A percentile compares a stretch with the other conserved stretches of the same genome.
Conservation (phyloP, 495 filamentous ascomycete genomes). For the Podospora appendiculata region DNA sequence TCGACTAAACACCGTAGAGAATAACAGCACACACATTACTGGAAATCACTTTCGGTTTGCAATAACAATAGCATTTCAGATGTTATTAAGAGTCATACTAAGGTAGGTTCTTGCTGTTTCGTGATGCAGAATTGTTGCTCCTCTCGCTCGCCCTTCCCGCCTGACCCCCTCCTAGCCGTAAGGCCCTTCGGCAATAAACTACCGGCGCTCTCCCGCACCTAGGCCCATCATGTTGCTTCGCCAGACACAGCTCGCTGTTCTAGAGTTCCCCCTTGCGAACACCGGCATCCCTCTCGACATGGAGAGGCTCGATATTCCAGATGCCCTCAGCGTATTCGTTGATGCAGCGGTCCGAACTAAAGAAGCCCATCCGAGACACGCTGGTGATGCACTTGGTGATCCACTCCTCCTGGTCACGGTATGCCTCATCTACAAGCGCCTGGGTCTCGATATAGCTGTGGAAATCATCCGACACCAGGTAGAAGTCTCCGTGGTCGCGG, state of each 20-base stretch:
- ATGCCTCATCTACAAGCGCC: slow-evolving; percentile 79
- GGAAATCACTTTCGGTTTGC: too few relatives aligned
- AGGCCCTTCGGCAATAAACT: too few relatives aligned
- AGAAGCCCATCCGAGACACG: slow-evolving; percentile 92
- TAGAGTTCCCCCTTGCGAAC: slow-evolving; percentile 1
- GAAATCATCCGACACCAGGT: slow-evolving; percentile 96
- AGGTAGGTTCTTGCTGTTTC: too few relatives aligned
- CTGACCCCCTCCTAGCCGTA: too few relatives aligned
- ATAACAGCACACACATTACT: too few relatives aligned
- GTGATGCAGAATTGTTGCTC: too few relatives aligned
- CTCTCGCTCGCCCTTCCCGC: too few relatives aligned
- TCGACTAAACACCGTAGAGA: too few relatives aligned
- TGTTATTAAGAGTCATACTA: too few relatives aligned
- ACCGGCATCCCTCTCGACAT: slow-evolving; percentile 17
- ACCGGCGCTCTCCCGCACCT: too few relatives aligned
- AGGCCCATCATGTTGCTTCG: too few relatives aligned
- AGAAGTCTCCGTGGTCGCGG: slow-evolving; percentile 91
- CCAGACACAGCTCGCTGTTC: neutral
- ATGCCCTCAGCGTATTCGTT: slow-evolving; percentile 96
- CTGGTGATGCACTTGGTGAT: slow-evolving; percentile 78
- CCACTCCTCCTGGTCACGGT: slow-evolving; percentile 87
- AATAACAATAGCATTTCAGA: too few relatives aligned
- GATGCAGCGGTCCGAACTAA: slow-evolving; percentile 92
- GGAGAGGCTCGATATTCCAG: slow-evolving; percentile 86
- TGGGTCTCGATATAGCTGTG: slow-evolving; percentile 87